These are phyloP conservation scores for Actinidia arguta DNA, from an alignment of 179 eudicot species.

Conservation along the genomic window DNA sequence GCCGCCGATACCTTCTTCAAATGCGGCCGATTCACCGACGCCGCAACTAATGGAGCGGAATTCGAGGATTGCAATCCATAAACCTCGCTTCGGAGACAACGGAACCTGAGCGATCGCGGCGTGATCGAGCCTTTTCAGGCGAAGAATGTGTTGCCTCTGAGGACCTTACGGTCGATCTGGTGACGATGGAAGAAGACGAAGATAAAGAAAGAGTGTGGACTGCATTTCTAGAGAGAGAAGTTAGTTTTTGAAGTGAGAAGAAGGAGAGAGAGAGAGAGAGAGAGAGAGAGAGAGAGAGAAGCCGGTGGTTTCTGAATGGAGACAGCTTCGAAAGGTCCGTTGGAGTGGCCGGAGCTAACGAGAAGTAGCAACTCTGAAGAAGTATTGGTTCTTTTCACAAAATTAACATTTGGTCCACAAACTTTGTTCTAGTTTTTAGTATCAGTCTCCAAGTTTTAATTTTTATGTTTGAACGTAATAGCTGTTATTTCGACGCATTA, in stretches of 20 bases:
- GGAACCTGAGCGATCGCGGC: constrained; percentile 66
- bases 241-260: not conserved
- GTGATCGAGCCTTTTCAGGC: constrained; percentile 2
- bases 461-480: too few species aligned
- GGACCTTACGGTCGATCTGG: constrained; percentile 29
- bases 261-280: constrained; percentile 14
- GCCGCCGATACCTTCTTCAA: constrained; percentile 38
- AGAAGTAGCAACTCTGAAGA: constrained; percentile 17
- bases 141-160: not conserved
- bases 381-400: too few species aligned
- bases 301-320: not conserved
- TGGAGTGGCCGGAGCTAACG: constrained; percentile 45
- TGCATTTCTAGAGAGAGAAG: constrained; percentile 38
- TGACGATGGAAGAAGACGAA: constrained; percentile 30
- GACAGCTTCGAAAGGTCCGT: constrained; percentile 44
- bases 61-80: constrained; percentile 24
- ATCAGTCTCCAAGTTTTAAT: too few species aligned
- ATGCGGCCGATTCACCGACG: constrained; percentile 18
- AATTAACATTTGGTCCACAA: too few species aligned
- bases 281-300: constrained; percentile 3
- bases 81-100: constrained; percentile 76
- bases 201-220: constrained; percentile 45
- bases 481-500: too few species aligned
- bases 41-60: constrained; percentile 12
- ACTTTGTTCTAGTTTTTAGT: too few species aligned